phyloP scores from a whole-genome alignment of 441 rosid species.

The Corymbia calophylla region DNA sequence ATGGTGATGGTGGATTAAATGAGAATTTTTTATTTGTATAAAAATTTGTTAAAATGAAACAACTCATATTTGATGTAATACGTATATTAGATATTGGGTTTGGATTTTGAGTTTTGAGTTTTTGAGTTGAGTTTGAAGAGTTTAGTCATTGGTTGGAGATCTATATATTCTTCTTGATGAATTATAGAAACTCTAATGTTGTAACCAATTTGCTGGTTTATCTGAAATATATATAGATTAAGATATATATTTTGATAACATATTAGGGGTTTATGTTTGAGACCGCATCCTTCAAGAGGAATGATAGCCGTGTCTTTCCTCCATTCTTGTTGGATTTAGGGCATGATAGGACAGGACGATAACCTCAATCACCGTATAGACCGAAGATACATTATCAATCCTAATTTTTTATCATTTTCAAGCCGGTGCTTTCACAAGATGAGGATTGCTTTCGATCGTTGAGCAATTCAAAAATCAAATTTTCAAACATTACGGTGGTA shows the following conservation, averaged over 20 bases:
- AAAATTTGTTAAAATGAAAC: neutral
- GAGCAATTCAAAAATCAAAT: neutral
- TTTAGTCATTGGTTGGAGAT: neutral
- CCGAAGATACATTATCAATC: neutral
- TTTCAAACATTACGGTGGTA: rapidly evolving
- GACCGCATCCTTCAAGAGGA: rapidly evolving
- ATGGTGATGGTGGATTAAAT: neutral
- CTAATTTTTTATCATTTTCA: neutral
- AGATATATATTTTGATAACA: neutral
- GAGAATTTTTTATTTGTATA: neutral
- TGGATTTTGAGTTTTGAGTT: neutral
- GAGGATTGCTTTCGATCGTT: neutral
- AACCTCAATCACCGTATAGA: neutral
- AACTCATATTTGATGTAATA: neutral
- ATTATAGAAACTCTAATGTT: neutral
- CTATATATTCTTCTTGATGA: too few relatives aligned
- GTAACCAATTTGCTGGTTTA: rapidly evolving
- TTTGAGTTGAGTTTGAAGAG: neutral
- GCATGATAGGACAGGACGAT: rapidly evolving
- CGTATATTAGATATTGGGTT: neutral
- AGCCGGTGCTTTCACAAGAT: neutral
- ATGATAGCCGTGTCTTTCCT: rapidly evolving
- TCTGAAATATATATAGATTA: neutral
- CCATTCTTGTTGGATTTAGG: neutral
- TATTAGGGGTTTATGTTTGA: neutral